Conservation (phyloP, 495 filamentous ascomycete species). For the Penicillium coprophilum region DNA sequence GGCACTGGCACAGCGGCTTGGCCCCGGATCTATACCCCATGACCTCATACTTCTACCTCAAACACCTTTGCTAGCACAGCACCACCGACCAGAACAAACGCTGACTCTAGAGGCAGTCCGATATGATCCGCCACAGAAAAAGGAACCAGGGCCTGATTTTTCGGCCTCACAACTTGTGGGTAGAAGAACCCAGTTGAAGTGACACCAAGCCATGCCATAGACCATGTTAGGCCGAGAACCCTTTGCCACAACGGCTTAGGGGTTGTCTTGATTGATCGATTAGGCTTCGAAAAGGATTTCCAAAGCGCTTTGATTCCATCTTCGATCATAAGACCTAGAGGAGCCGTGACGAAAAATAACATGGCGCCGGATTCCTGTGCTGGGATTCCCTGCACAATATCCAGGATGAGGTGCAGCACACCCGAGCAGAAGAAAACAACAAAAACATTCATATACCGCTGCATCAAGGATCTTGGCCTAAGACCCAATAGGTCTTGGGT, state of each 20-base stretch:
- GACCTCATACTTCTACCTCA: conserved; percentile 15
- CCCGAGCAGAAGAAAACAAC: conserved; percentile 37
- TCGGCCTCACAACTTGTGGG: conserved; percentile 21
- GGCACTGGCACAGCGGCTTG: too few relatives aligned
- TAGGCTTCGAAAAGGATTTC: not conserved
- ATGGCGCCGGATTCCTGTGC: conserved; percentile 25
- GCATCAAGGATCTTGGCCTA: conserved; percentile 17
- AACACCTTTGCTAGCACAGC: conserved; percentile 11
- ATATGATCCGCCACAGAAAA: conserved; percentile 13
- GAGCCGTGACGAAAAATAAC: conserved; percentile 34
- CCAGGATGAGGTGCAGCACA: conserved; percentile 31
- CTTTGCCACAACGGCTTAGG: conserved; percentile 15
- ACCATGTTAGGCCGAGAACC: conserved; percentile 17
- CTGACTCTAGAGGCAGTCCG: conserved; percentile 11
- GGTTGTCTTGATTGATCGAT: not conserved
- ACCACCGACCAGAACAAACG: conserved; percentile 12
- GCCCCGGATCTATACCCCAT: not conserved
- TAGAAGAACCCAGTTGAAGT: conserved; percentile 27
- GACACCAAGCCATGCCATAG: conserved; percentile 20
- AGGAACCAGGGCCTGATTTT: conserved; percentile 23
- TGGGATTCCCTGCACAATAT: conserved; percentile 30
- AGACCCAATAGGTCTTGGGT: conserved; percentile 26
- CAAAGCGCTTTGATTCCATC: conserved; percentile 27
- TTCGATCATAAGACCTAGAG: conserved; percentile 31
- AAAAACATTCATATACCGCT: conserved; percentile 32